Base-by-base conservation (phyloP, 306 rosid genomes). In the Amphicarpaea edgeworthii region DNA sequence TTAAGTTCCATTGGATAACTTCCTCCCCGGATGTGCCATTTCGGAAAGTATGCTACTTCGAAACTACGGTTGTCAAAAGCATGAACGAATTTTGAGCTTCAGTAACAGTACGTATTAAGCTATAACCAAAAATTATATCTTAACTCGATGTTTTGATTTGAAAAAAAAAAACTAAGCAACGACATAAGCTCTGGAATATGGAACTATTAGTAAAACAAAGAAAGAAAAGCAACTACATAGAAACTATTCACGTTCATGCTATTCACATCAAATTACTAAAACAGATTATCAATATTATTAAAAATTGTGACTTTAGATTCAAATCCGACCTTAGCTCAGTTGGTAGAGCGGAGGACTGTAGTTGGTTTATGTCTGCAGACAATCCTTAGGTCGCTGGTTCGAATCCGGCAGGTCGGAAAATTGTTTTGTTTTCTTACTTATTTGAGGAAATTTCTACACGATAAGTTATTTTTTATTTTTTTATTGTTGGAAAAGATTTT, bases 261-360 rank as follows among this genome's bases (percentile, higher is more conserved):
- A n/a, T n/a, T n/a, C n/a, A n/a, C n/a, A n/a, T n/a, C n/a, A n/a
- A n/a, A n/a, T n/a, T n/a, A n/a, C n/a, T n/a, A n/a, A n/a, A n/a
- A n/a, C n/a, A n/a, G n/a, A n/a, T n/a, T n/a, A n/a, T n/a, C n/a
- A n/a, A n/a, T n/a, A n/a, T n/a, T n/a, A n/a, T n/a, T n/a, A n/a
- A n/a, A n/a, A n/a, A n/a, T n/a, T n/a, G n/a, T n/a, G n/a, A n/a
- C n/a, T n/a, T n/a, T n/a, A n/a, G n/a, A n/a, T n/a, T n/a, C n/a
- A n/a, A n/a, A 28, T 0, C 65, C 76, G 70, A 77, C 75, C 62
- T 68, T 77, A 59, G 77, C 82, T 69, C 71, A 78, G 54, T 70
- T 78, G 77, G 66, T 79, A 70, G 83, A 79, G 78, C 73, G 83
- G 73, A 71, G 83, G 78, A 79, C 78, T 62, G 77, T 79, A 79